A percentile compares a stretch with the other conserved stretches of the same genome.
These are phyloP conservation scores for Candida methanosorbosa DNA, from an alignment of 805 yeast species.

Conservation along the genomic window DNA sequence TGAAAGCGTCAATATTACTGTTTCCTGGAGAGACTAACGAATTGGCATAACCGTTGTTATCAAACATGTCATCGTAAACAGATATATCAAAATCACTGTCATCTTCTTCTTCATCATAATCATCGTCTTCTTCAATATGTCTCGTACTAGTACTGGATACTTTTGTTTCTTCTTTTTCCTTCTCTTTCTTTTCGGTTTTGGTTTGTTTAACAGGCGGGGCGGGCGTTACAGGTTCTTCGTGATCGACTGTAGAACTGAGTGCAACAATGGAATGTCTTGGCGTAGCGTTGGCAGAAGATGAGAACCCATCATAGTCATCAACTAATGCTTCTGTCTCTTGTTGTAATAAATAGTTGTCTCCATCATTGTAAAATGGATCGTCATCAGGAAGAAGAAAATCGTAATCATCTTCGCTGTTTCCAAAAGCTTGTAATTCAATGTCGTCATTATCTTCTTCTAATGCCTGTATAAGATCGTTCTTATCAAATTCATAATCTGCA, in stretches of 20 bases:
- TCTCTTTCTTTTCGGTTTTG: neutral
- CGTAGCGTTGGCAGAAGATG: slow-evolving; percentile 15
- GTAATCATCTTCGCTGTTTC: slow-evolving; percentile 26
- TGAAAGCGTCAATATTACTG: slow-evolving; percentile 18
- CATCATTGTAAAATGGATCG: slow-evolving; percentile 10
- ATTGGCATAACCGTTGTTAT: neutral
- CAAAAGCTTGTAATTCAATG: slow-evolving; percentile 24
- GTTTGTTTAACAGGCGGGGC: neutral
- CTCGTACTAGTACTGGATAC: neutral
- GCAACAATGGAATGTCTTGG: slow-evolving; percentile 25
- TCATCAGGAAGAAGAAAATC: slow-evolving; percentile 18
- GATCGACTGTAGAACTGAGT: neutral
- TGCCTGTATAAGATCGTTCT: slow-evolving; percentile 34
- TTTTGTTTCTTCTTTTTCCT: neutral
- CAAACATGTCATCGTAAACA: slow-evolving; percentile 18
- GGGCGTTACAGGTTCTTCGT: neutral
- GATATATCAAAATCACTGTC: slow-evolving; percentile 22
- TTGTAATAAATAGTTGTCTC: slow-evolving; percentile 25
- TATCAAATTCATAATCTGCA: slow-evolving; percentile 55
- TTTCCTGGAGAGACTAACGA: neutral
- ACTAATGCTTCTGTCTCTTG: slow-evolving; percentile 35
- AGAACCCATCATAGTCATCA: slow-evolving; percentile 25
- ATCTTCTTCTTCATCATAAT: slow-evolving; percentile 23
- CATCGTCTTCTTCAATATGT: slow-evolving; percentile 24
- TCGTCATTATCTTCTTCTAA: slow-evolving; percentile 30